These are phyloP conservation scores for Aspergillus sp. DNA, from an alignment of 2,329 filamentous ascomycete species.

Conservation along the genomic window DNA sequence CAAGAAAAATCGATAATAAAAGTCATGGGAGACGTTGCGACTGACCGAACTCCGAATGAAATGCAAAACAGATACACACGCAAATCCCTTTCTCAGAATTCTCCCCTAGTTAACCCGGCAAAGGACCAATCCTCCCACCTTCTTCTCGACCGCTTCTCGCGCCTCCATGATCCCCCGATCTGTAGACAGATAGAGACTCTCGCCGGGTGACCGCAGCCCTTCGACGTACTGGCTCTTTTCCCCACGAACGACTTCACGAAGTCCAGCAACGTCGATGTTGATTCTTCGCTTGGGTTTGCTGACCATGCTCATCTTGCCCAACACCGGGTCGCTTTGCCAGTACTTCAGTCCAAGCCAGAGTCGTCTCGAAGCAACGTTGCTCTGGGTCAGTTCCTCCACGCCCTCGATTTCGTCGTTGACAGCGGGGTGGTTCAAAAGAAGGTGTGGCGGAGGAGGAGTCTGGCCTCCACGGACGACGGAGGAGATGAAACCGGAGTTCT, in stretches of 20 bases:
- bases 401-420: slow-evolving; percentile 32
- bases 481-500: slow-evolving; percentile 76
- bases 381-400: slow-evolving; percentile 55
- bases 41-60: slow-evolving; percentile 34
- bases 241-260: slow-evolving; percentile 66
- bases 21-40: slow-evolving; percentile 28
- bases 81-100: slow-evolving; percentile 5
- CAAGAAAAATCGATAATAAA: slow-evolving; percentile 18
- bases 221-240: slow-evolving; percentile 62
- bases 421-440: slow-evolving; percentile 48
- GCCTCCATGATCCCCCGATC: slow-evolving; percentile 74
- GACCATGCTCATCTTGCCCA: slow-evolving; percentile 62
- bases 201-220: slow-evolving; percentile 70
- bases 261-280: slow-evolving; percentile 57
- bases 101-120: slow-evolving; percentile 54
- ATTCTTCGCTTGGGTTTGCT: slow-evolving; percentile 71
- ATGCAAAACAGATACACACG: slow-evolving; percentile 25
- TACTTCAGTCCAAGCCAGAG: slow-evolving; percentile 92
- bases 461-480: slow-evolving; percentile 70
- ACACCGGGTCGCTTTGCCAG: slow-evolving; percentile 74
- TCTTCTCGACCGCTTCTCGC: slow-evolving; percentile 75
- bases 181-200: slow-evolving; percentile 76
- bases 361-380: slow-evolving; percentile 68
- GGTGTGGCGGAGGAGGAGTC: slow-evolving; percentile 49
- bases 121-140: slow-evolving; percentile 73